Evolutionary conservation across 2,329 filamentous ascomycete species (phyloP).

Genomic region (Beauveria sp.): DNA sequence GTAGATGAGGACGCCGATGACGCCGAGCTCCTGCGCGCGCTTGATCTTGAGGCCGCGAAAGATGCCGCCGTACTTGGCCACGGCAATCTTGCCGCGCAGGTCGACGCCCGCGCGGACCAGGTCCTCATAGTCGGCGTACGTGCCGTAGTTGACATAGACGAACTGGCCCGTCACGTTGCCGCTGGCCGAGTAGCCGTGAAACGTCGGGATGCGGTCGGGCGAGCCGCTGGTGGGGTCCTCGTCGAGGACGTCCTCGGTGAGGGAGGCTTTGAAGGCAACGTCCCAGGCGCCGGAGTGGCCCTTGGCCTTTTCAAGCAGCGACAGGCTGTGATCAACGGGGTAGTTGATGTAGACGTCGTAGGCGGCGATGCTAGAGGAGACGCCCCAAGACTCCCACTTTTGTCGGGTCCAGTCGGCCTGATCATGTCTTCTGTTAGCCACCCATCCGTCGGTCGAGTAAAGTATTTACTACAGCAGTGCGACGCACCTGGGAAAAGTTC

Average conservation of each 20-base stretch:
- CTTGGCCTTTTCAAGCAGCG: constrained; percentile 48
- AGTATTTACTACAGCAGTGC: background rate
- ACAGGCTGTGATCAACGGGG: constrained; percentile 61
- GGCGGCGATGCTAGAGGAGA: constrained; percentile 54
- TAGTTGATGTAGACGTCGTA: constrained; percentile 78
- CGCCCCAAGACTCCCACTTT: constrained; percentile 64
- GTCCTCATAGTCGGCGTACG: constrained; percentile 77
- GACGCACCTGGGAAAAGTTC: constrained; percentile 60
- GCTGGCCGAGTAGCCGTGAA: constrained; percentile 89
- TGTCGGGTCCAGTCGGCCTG: constrained; percentile 67
- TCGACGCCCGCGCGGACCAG: constrained; percentile 66
- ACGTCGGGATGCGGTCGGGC: constrained; percentile 70
- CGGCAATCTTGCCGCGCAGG: constrained; percentile 75
- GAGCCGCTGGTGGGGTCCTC: constrained; percentile 74
- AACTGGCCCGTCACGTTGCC: constrained; percentile 85
- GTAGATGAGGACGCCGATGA: constrained; percentile 79
- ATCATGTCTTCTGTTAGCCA: background rate
- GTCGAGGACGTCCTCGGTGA: constrained; percentile 77
- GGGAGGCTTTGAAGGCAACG: constrained; percentile 67
- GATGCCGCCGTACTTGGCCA: constrained; percentile 77
- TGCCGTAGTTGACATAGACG: constrained; percentile 88
- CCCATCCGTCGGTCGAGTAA: background rate
- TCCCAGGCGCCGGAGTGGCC: constrained; percentile 39
- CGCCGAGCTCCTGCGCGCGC: constrained; percentile 82
- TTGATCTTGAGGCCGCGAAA: constrained; percentile 92